Percentiles rank a stretch among this genome's conserved stretches.
Evolutionary conservation across 1,284 basidiomycete species (phyloP).

Genomic region (Schizopora paradoxa): DNA sequence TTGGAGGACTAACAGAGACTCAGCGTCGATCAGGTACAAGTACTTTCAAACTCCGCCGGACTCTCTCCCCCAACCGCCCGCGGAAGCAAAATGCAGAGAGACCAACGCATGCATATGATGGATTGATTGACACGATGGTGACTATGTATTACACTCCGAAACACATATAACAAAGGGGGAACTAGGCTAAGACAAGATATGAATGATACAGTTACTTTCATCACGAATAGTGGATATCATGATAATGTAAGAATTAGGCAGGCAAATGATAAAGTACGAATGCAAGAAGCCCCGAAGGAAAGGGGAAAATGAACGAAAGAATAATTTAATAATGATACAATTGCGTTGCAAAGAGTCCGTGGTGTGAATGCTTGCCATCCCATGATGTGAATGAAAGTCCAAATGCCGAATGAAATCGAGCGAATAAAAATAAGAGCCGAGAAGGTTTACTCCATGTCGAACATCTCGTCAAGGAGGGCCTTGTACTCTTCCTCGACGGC

Average conservation of each 20-base stretch:
- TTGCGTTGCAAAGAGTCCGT: neutral
- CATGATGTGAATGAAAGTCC: neutral
- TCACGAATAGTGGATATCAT: constrained; percentile 3
- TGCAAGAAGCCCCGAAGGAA: constrained; percentile 1
- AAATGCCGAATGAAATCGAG: neutral
- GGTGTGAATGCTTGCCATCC: too few species aligned
- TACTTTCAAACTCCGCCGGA: too few species aligned
- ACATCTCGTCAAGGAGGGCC: constrained; percentile 47
- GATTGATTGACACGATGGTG: too few species aligned
- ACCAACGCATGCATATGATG: too few species aligned
- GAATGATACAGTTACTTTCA: neutral
- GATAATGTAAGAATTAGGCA: constrained; percentile 3
- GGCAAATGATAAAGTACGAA: neutral
- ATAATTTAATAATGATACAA: constrained; percentile 12
- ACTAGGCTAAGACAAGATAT: neutral
- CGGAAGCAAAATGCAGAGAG: too few species aligned
- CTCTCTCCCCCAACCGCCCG: too few species aligned
- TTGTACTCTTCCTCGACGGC: constrained; percentile 57
- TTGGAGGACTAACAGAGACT: too few species aligned
- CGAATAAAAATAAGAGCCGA: neutral
- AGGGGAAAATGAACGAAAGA: constrained; percentile 1
- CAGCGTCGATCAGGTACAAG: too few species aligned
- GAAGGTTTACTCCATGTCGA: constrained; percentile 23
- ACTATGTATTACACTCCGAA: constrained; percentile 1
- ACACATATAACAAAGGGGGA: neutral